Base-by-base conservation (phyloP, 257 asterid genomes). In the Phtheirospermum japonicum region DNA sequence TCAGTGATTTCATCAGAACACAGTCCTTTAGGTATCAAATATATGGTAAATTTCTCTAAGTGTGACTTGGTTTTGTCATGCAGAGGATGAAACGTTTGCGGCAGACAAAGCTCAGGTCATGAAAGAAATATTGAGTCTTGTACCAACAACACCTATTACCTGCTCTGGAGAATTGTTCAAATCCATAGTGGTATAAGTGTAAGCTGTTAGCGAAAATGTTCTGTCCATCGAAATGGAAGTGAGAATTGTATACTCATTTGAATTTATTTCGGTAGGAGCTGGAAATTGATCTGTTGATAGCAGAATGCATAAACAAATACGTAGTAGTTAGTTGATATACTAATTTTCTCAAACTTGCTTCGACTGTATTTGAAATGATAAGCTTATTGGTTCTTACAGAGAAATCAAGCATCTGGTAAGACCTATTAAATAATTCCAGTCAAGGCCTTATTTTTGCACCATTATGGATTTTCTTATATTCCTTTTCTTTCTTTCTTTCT, bases 51-150 rank as follows among this genome's bases (percentile, higher is more conserved):
- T 33, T 8, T 33, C 39, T 13, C 18, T 8, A 46, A 46, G 17
- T 7, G 2, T 46, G 52, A 46, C 52, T 16, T 46, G 11, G 11
- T 46, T 48, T 50, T 20, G 3, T 50, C 32, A 1, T 50, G 82
- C 88, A 90, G 95, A 84, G 77, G 98, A 86, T 73, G 95, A 89
- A 71, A 65, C 70, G 49, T 91, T 91, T 36, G 92, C 79, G 67
- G 84, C 94, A 2, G 98, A 88, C 80, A 91, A 88, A 80, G 93
- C 86, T 52, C 81, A 73, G 74, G 83, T 88, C 46, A 74, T 86
- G 16, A 79, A 57, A 64, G 95, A 86, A 71, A 91, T 91, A 12
- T 59, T 64, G 31, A 81, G 66, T 59, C 87, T 91, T 9, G 90
- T 71, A 37, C 74, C 92, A 2, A 62, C 81, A 17, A 30, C 78